phyloP scores from a whole-genome alignment of 257 asterid genomes.

The Ilex asprella region DNA sequence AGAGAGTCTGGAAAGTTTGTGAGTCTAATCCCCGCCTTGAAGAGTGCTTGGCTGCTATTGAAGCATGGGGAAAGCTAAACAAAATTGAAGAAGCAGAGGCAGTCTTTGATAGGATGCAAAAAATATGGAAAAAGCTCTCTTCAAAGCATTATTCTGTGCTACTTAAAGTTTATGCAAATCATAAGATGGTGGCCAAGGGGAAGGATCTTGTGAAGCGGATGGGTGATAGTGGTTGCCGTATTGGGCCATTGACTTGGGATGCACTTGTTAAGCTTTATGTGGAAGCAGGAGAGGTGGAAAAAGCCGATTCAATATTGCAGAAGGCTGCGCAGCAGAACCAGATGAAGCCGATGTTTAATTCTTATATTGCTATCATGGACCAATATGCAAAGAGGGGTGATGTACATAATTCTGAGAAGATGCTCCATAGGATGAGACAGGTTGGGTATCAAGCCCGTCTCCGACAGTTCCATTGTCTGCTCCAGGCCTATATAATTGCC shows the following conservation, averaged over 20 bases:
- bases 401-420: slow-evolving; percentile 60
- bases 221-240: slow-evolving; percentile 39
- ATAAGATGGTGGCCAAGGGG: slow-evolving; percentile 55
- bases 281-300: slow-evolving; percentile 62
- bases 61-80: slow-evolving; percentile 67
- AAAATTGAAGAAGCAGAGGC: slow-evolving; percentile 62
- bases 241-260: slow-evolving; percentile 65
- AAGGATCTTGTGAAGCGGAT: slow-evolving; percentile 67
- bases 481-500: slow-evolving; percentile 50
- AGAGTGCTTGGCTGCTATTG: slow-evolving; percentile 50
- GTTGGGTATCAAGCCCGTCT: slow-evolving; percentile 39
- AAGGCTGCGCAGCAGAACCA: slow-evolving; percentile 38
- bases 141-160: slow-evolving; percentile 34
- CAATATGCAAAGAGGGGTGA: slow-evolving; percentile 56
- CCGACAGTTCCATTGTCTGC: slow-evolving; percentile 41
- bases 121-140: slow-evolving; percentile 28
- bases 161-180: slow-evolving; percentile 49
- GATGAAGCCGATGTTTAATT: slow-evolving; percentile 34
- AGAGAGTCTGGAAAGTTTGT: slow-evolving; percentile 59
- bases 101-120: slow-evolving; percentile 36
- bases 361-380: slow-evolving; percentile 45
- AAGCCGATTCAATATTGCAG: slow-evolving; percentile 46
- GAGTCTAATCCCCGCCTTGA: slow-evolving; percentile 33
- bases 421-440: slow-evolving; percentile 43
- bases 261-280: slow-evolving; percentile 63